Evolutionary conservation across 2,329 filamentous ascomycete genomes (phyloP).

Genomic region (Ampelomyces quisqualis): DNA sequence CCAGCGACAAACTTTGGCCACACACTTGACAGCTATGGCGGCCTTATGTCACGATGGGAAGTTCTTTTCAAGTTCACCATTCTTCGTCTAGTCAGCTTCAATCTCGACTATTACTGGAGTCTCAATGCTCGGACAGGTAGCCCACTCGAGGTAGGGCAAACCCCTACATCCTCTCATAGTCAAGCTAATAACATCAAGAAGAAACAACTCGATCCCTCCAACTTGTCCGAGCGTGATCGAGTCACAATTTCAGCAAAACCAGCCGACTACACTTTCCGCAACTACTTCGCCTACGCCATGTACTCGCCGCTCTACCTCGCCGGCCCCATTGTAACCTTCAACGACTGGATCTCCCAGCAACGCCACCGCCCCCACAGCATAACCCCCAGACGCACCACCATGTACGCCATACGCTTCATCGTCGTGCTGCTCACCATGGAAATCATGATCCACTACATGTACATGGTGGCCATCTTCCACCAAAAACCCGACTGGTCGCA

Average conservation of each 20-base stretch:
- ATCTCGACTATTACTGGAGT: slow-evolving; percentile 96
- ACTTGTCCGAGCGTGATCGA: slow-evolving; percentile 85
- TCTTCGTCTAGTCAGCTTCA: slow-evolving; percentile 90
- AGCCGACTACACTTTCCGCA: slow-evolving; percentile 74
- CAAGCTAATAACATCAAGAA: slow-evolving; percentile 78
- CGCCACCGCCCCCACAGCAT: slow-evolving; percentile 73
- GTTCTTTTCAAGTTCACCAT: slow-evolving; percentile 98
- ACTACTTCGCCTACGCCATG: slow-evolving; percentile 84
- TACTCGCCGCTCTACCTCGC: slow-evolving; percentile 93
- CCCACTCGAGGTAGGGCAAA: slow-evolving; percentile 72
- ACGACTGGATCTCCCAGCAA: slow-evolving; percentile 90
- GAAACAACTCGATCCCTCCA: slow-evolving; percentile 88
- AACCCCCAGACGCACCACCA: slow-evolving; percentile 66
- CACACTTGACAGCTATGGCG: slow-evolving; percentile 76
- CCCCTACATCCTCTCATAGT: slow-evolving; percentile 1
- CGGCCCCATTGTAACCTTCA: slow-evolving; percentile 94
- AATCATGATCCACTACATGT: slow-evolving; percentile 79
- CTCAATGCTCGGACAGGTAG: slow-evolving; percentile 62
- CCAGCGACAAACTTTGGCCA: slow-evolving; percentile 61
- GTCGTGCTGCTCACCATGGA: slow-evolving; percentile 86
- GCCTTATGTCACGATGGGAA: slow-evolving; percentile 88
- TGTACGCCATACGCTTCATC: slow-evolving; percentile 81
- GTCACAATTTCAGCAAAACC: slow-evolving; percentile 71
- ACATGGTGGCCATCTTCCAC: slow-evolving; percentile 89
- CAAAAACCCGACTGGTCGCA: slow-evolving; percentile 74